Percentiles rank a stretch among this genome's conserved stretches.
phyloP scores from a whole-genome alignment of 2,329 filamentous ascomycete genomes.

The Coniochaeta ligniaria region DNA sequence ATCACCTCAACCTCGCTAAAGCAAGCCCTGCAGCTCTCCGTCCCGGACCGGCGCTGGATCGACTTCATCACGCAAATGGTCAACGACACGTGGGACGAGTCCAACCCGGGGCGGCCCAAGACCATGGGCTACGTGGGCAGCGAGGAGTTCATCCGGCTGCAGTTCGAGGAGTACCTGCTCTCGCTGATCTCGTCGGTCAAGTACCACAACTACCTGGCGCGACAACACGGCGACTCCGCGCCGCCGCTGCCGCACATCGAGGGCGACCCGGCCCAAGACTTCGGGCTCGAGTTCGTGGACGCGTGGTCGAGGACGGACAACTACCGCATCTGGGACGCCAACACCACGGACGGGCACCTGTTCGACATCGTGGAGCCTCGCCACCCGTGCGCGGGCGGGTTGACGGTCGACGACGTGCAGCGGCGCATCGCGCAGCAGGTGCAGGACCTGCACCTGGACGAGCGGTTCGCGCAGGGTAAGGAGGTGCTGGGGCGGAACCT shows the following conservation, averaged over 20 bases:
- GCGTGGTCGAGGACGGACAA: slow-evolving; percentile 85
- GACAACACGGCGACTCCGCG: slow-evolving; percentile 49
- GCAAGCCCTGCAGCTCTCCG: slow-evolving; percentile 68
- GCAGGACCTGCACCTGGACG: slow-evolving; percentile 87
- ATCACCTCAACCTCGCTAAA: slow-evolving; percentile 76
- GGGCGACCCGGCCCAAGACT: slow-evolving; percentile 79
- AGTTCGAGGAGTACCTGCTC: slow-evolving; percentile 94
- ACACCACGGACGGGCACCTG: slow-evolving; percentile 77
- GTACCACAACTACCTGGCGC: slow-evolving; percentile 65
- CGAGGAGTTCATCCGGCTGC: slow-evolving; percentile 93
- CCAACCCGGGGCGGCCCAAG: slow-evolving; percentile 82
- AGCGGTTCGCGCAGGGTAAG: slow-evolving; percentile 73
- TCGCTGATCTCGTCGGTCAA: slow-evolving; percentile 84
- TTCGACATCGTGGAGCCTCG: slow-evolving; percentile 92
- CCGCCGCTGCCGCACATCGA: slow-evolving; percentile 60
- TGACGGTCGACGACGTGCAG: slow-evolving; percentile 92
- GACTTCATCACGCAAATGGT: slow-evolving; percentile 91
- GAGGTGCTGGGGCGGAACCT: slow-evolving; percentile 85
- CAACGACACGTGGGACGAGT: slow-evolving; percentile 93
- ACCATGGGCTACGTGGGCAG: slow-evolving; percentile 92
- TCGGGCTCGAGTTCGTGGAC: slow-evolving; percentile 77
- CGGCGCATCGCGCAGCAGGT: slow-evolving; percentile 85
- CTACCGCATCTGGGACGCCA: slow-evolving; percentile 76
- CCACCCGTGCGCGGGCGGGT: slow-evolving; percentile 86
- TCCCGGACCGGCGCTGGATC: slow-evolving; percentile 90